Conservation (phyloP, 768 basidiomycete species). For the Lentinula boryana region DNA sequence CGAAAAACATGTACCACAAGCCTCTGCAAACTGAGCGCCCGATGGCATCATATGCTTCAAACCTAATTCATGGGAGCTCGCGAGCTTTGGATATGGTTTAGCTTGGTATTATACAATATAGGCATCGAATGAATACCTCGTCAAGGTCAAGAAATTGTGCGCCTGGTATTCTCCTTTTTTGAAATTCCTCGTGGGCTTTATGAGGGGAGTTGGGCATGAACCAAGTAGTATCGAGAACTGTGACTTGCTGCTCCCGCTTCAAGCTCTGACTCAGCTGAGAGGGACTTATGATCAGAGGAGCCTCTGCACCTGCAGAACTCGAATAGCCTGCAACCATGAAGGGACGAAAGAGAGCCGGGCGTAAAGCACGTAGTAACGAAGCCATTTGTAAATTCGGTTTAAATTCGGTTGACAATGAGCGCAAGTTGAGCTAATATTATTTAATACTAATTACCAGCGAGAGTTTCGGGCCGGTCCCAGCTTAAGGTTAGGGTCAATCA, state of each 20-base stretch:
- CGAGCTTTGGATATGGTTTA: slow-evolving; percentile 23
- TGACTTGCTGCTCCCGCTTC: slow-evolving; percentile 28
- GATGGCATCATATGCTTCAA: slow-evolving; percentile 94
- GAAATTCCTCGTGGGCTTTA: slow-evolving; percentile 64
- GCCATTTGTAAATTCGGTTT: not conserved
- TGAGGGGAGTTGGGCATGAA: slow-evolving; percentile 88
- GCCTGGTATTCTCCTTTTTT: slow-evolving; percentile 58
- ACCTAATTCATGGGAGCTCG: slow-evolving; percentile 67
- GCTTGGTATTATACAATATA: not conserved
- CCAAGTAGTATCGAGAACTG: slow-evolving; percentile 79
- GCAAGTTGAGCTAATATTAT: not conserved
- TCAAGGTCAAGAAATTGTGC: slow-evolving; percentile 80
- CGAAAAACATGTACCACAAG: slow-evolving; percentile 58
- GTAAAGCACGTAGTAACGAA: not conserved
- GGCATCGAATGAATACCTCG: slow-evolving; percentile 25
- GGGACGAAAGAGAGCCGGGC: not conserved
- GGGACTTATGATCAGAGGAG: slow-evolving; percentile 51
- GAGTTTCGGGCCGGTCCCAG: not conserved
- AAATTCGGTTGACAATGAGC: not conserved
- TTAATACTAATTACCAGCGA: not conserved
- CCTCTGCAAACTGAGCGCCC: slow-evolving; percentile 61
- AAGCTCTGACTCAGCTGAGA: slow-evolving; percentile 33
- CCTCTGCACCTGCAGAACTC: slow-evolving; percentile 30
- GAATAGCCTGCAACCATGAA: slow-evolving; percentile 14
- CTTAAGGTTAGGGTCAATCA: not conserved